Base-by-base conservation (phyloP, 805 yeast genomes). In the Cyberlindnera samutprakarnensis region DNA sequence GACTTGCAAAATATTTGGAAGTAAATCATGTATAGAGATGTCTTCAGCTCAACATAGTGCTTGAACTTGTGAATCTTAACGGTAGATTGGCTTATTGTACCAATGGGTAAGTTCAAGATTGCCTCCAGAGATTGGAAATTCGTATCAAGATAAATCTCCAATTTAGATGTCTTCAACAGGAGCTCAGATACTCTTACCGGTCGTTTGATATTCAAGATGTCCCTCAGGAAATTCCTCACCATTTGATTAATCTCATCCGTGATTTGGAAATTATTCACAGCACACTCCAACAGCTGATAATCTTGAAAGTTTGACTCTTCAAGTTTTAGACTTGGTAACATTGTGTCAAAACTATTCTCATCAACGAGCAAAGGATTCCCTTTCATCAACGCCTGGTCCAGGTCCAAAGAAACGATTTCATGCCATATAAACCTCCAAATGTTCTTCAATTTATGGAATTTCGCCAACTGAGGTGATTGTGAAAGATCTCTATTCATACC, bases 371-470 rank as follows among this genome's bases (percentile, higher is more conserved):
- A 46, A 0, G 75, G 70, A 14, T 61, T 61, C 1, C 84, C 84
- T 32, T 65, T 57, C 6, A 61, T 56, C 36, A 62, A 54, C 14
- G 70, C 62, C 33, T 68, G 70, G 30, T 57, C 54, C 2, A 61
- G 39, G 44, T 77, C 84, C 25, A 59, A 37, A 1, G 66, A 43
- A 10, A 71, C 54, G 26, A 78, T 51, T 18, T 59, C 56, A 46
- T 64, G 67, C 84, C 84, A 78, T 5, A 75, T 62, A 42, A 72
- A 75, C 44, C 84, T 61, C 63, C 72, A 64, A 4, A 75, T 44
- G 39, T 72, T 69, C 18, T 64, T 60, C n/a, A 46, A 25, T 11
- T 46, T 37, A 45, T 35, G 33, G 47, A 58, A 28, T 36, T 48
- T 28, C 16, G 33, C 35, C 7, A 48, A 30, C n/a, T 37, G 44